Evolutionary conservation across 257 asterid genomes (phyloP).

Genomic region (Solanum medicagineum): DNA sequence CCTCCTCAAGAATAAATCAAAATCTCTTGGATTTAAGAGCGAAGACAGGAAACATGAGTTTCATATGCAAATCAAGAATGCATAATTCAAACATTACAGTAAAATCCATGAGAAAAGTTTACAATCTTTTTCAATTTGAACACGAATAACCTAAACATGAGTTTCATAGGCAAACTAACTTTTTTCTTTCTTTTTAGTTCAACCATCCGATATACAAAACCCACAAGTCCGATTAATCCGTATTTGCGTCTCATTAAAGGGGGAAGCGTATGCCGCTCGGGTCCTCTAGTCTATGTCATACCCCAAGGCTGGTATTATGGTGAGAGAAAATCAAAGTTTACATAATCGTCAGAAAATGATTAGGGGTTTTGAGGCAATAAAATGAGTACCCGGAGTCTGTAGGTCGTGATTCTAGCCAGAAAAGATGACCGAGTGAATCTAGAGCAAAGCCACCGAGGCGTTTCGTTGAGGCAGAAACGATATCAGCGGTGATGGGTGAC

Average conservation of each 20-base stretch:
- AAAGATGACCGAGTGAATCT: slow-evolving; percentile 55
- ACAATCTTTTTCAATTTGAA: not conserved
- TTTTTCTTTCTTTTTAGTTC: not conserved
- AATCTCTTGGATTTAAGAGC: not conserved
- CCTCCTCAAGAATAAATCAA: not conserved
- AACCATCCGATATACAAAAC: not conserved
- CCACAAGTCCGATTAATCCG: not conserved
- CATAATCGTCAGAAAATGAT: not conserved
- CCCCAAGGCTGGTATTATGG: not conserved
- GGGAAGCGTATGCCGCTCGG: not conserved
- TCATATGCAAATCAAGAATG: not conserved
- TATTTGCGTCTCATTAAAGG: not conserved
- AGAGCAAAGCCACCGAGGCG: slow-evolving; percentile 66
- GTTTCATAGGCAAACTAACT: not conserved
- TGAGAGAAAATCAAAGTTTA: not conserved
- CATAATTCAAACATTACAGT: not conserved
- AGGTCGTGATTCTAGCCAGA: slow-evolving; percentile 84
- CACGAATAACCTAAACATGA: not conserved
- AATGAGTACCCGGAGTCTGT: slow-evolving; percentile 59
- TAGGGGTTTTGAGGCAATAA: not conserved
- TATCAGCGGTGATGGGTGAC: slow-evolving; percentile 82
- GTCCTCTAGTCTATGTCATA: not conserved
- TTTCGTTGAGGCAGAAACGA: slow-evolving; percentile 60
- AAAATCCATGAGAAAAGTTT: not conserved
- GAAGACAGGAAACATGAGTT: not conserved